Evolutionary conservation across 306 rosid species (phyloP), one percentile per base, ranked within the genome.

Genomic region (cucumber (Cucumis sativus)): DNA sequence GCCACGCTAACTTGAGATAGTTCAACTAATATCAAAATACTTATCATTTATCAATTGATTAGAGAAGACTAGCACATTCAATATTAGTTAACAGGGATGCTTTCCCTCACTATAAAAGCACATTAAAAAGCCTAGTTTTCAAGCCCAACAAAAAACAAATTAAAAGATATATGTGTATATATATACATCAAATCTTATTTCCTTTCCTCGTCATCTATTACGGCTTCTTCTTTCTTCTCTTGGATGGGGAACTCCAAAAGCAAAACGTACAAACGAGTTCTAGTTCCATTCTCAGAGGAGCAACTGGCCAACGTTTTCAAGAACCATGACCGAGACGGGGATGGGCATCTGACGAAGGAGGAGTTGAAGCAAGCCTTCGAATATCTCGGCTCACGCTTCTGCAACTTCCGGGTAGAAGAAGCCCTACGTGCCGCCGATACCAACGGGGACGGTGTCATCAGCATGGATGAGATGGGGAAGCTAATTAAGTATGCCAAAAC

Each of bases 301-400:
- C 80, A 74, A 39, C 45, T 84, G 4, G 15, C n/a, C 12, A n/a
- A 49, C 10, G 35, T 5, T 58, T 80, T 84, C 79, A 73, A 25
- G 45, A 57, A 39, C 10, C 35, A 6, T 10, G 86, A 80, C 64
- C 6, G 0, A 49, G 52, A 80, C 51, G 78, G 82, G 15, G 84
- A 84, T 10, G 82, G 78, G 15, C 25, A 20, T 35, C 82, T 84
- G 15, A 62, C 67, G 7, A 57, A 25, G 84, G 76, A 49, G 6
- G 84, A 84, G 74, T 17, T 84, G 60, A 78, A 56, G 84, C 41
- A 56, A 9, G 84, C 79, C 41, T 84, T 80, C 59, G 11, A 39
- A 7, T 67, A 40, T 39, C 74, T 67, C 1, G 74, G 74, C 15
- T 68, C 74, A 5, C 28, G 55, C 8, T 37, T 8, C 35, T n/a